Conservation (phyloP, 305 asterid species). For the Plantago lanceolata region DNA sequence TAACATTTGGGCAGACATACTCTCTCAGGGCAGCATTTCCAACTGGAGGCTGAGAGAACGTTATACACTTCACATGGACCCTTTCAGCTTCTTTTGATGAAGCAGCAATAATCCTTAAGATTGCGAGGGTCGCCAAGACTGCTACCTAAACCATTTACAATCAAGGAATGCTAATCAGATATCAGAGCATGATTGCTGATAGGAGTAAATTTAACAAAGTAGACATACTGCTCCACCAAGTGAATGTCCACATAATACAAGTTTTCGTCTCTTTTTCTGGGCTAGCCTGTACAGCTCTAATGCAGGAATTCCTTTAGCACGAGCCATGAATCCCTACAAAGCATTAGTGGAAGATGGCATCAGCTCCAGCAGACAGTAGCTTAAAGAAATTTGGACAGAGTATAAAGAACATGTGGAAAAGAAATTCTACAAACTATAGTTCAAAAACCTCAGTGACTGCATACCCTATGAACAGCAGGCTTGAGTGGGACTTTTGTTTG, state of each 20-base stretch:
- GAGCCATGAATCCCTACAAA: conserved; percentile 93
- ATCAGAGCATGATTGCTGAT: conserved; percentile 2
- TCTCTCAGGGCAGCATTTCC: conserved; percentile 96
- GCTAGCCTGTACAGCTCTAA: conserved; percentile 93
- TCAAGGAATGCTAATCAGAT: conserved; percentile 19
- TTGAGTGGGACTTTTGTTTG: conserved; percentile 49
- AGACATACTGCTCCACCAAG: conserved; percentile 96
- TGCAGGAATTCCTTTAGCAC: conserved; percentile 99
- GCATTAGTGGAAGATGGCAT: conserved; percentile 18
- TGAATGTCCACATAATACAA: conserved; percentile 96
- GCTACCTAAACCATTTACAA: conserved; percentile 64
- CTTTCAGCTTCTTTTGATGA: conserved; percentile 78
- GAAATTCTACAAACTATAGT: conserved; percentile 25
- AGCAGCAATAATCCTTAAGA: conserved; percentile 75
- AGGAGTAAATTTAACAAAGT: conserved; percentile 20
- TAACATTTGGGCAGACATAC: conserved; percentile 45
- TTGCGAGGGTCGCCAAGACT: conserved; percentile 89
- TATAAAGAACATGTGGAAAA: conserved; percentile 3
- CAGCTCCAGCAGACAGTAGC: conserved; percentile 11
- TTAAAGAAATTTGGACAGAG: background rate
- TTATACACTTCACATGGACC: conserved; percentile 87
- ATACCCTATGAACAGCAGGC: conserved; percentile 98
- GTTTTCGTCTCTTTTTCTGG: conserved; percentile 82
- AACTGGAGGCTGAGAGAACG: conserved; percentile 99
- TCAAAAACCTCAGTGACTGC: conserved; percentile 8